Conservation (phyloP, 2,329 filamentous ascomycete genomes). For the Aspergillus neoniger region DNA sequence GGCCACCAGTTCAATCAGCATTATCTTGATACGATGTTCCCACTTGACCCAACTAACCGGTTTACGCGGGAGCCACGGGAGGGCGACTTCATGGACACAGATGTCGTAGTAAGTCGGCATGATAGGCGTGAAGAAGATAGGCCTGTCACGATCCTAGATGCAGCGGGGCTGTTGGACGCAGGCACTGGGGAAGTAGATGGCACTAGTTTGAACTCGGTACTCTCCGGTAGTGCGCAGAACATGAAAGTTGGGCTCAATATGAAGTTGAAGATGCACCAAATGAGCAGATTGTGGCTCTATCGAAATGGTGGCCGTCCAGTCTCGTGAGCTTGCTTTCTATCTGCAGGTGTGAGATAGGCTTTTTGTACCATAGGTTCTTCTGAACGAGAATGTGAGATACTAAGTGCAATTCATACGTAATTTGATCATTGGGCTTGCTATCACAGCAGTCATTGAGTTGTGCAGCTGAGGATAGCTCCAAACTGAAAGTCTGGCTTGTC, state of each 20-base stretch:
- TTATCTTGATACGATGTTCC: conserved; percentile 48
- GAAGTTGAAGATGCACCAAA: conserved; percentile 33
- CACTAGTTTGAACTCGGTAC: background rate
- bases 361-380: background rate
- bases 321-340: background rate
- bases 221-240: background rate
- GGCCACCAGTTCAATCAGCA: conserved; percentile 51
- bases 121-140: conserved; percentile 6
- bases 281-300: conserved; percentile 45
- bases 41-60: conserved; percentile 30
- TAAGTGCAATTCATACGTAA: too few relatives aligned
- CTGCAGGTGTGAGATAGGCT: background rate
- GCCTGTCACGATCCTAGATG: background rate
- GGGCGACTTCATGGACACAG: conserved; percentile 40
- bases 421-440: too few relatives aligned
- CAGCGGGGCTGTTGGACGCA: background rate
- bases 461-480: too few relatives aligned
- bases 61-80: conserved; percentile 21
- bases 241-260: background rate
- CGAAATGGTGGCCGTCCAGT: conserved; percentile 37
- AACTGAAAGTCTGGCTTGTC: too few relatives aligned
- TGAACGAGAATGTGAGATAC: background rate
- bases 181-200: background rate
- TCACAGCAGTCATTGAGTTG: too few relatives aligned
- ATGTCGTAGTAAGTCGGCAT: conserved; percentile 18